These are phyloP conservation scores for Brassica rapa DNA, from an alignment of 345 rosid genomes.

Conservation along the genomic window DNA sequence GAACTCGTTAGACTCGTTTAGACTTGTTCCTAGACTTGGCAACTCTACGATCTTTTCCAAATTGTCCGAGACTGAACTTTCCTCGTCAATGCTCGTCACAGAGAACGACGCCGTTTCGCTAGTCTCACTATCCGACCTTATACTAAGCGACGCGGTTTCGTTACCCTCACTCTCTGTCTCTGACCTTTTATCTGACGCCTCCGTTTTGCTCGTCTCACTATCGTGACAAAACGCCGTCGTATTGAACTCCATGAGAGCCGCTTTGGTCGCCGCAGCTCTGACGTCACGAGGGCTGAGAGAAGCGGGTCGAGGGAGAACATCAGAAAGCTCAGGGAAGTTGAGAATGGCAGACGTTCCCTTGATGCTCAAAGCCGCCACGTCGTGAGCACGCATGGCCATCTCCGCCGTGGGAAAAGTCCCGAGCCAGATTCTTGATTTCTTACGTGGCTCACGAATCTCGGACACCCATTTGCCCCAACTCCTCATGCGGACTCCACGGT, in stretches of 20 bases:
- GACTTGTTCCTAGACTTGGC: conserved; percentile 63
- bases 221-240: background rate
- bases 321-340: conserved; percentile 81
- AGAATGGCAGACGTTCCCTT: conserved; percentile 83
- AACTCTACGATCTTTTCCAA: conserved; percentile 73
- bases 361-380: conserved; percentile 85
- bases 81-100: conserved; percentile 43
- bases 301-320: conserved; percentile 64
- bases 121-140: background rate
- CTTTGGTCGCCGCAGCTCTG: conserved; percentile 85
- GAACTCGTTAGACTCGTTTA: conserved; percentile 55
- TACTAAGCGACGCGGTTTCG: conserved; percentile 3
- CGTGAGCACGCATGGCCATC: conserved; percentile 99
- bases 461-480: conserved; percentile 99
- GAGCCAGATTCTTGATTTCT: conserved; percentile 94
- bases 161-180: conserved; percentile 17
- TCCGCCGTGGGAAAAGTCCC: conserved; percentile 94
- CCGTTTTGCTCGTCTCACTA: conserved; percentile 15
- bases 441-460: conserved; percentile 92
- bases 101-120: conserved; percentile 18
- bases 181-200: background rate
- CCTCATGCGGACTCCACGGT: conserved; percentile 91
- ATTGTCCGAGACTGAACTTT: conserved; percentile 53
- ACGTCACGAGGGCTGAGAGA: conserved; percentile 76
- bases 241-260: conserved; percentile 65